Conservation (phyloP, 352 stramenopile species). For the Pythium insidiosum region DNA sequence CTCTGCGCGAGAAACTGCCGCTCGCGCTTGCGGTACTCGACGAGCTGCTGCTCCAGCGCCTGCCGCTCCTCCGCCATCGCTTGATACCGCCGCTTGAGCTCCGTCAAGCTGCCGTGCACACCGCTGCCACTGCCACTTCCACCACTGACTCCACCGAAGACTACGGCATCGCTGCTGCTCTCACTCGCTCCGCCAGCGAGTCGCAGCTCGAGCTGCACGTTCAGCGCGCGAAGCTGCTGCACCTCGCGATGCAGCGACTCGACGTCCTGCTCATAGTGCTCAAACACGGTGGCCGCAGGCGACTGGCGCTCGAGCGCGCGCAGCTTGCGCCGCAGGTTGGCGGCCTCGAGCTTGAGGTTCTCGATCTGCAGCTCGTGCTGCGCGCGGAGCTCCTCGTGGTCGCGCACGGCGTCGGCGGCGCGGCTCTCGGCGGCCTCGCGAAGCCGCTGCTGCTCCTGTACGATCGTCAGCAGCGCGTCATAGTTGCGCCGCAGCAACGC, state of each 20-base stretch:
- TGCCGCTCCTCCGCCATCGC: conserved; percentile 48
- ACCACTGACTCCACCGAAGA: background rate
- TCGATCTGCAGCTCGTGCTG: conserved; percentile 67
- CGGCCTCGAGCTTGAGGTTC: conserved; percentile 64
- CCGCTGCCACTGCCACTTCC: background rate
- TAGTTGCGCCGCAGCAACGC: conserved; percentile 71
- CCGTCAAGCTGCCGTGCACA: conserved; percentile 12
- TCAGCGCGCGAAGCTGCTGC: conserved; percentile 44
- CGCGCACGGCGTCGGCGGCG: conserved; percentile 31
- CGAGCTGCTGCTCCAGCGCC: conserved; percentile 44
- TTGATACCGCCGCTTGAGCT: conserved; percentile 67
- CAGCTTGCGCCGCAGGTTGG: conserved; percentile 58
- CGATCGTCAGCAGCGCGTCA: conserved; percentile 61
- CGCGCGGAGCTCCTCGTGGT: conserved; percentile 40
- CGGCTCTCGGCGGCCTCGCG: conserved; percentile 40
- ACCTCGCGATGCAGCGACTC: conserved; percentile 39
- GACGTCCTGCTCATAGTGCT: conserved; percentile 70
- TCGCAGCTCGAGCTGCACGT: conserved; percentile 56
- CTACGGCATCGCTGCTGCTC: background rate
- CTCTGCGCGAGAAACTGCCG: conserved; percentile 58
- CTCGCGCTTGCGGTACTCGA: conserved; percentile 47
- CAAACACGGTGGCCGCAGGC: conserved; percentile 40
- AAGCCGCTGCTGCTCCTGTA: conserved; percentile 61
- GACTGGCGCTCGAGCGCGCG: conserved; percentile 45
- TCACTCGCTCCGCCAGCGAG: background rate